Percentiles rank a stretch among this genome's conserved stretches.
Evolutionary conservation across 148 eudicot species (phyloP).

Genomic region (Camellia granthamiana): DNA sequence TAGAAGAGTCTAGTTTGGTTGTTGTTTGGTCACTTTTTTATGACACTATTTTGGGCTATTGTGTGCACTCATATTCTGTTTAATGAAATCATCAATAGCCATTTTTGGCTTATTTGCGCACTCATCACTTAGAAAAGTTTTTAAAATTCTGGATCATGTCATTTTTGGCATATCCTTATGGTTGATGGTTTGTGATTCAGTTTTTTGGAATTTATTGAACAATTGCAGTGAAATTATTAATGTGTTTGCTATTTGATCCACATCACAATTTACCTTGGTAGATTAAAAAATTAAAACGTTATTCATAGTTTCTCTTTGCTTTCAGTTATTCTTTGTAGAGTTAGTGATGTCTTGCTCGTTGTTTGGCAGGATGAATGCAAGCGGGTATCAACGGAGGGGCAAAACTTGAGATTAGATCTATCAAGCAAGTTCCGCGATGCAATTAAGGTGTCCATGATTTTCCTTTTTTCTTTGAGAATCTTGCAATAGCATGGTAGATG

Average conservation of each 20-base stretch:
- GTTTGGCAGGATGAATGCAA: constrained; percentile 83
- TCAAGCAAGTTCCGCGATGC: constrained; percentile 85
- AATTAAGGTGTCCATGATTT: constrained; percentile 55
- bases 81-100: not conserved
- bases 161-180: not conserved
- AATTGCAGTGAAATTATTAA: not conserved
- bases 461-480: constrained; percentile 1
- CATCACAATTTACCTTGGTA: constrained; percentile 1
- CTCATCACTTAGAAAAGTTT: not conserved
- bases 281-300: not conserved
- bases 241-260: not conserved
- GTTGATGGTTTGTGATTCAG: not conserved
- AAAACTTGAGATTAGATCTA: constrained; percentile 83
- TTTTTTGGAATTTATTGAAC: not conserved
- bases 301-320: not conserved
- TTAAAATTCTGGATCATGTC: not conserved
- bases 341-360: constrained; percentile 19
- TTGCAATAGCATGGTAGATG: constrained; percentile 2
- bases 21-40: too few species aligned
- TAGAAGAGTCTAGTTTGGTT: too few species aligned
- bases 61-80: not conserved
- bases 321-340: not conserved
- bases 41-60: not conserved
- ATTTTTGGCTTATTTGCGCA: not conserved
- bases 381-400: constrained; percentile 84